A percentile compares a stretch with the other conserved stretches of the same genome.
phyloP scores from a whole-genome alignment of 768 basidiomycete genomes.

The Hydnum rufescens region DNA sequence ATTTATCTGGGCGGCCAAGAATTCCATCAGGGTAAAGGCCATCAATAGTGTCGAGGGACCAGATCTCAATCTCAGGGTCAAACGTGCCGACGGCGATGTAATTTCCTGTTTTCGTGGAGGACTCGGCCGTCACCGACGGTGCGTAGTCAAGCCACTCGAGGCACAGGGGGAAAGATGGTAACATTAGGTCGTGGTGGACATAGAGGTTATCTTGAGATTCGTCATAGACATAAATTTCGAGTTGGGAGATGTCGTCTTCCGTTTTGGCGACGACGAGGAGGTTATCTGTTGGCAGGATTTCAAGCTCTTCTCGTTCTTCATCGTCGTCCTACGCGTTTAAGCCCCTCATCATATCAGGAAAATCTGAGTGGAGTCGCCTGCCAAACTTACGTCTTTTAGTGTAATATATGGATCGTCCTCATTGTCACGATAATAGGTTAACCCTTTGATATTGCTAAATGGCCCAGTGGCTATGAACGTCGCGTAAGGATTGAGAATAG shows the following conservation, averaged over 20 bases:
- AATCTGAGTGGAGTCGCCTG: not conserved
- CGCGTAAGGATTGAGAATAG: not conserved
- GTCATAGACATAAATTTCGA: conserved; percentile 93
- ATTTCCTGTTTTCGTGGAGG: conserved; percentile 30
- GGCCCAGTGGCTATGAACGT: conserved; percentile 27
- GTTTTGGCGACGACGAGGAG: conserved; percentile 86
- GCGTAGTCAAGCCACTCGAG: conserved; percentile 98
- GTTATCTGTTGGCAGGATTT: conserved; percentile 79
- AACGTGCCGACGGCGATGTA: conserved; percentile 94
- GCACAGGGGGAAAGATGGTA: conserved; percentile 92
- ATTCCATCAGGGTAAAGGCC: conserved; percentile 85
- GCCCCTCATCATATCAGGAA: not conserved
- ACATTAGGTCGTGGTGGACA: conserved; percentile 93
- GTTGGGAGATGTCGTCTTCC: conserved; percentile 86
- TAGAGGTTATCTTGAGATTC: conserved; percentile 81
- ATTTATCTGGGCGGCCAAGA: conserved; percentile 74
- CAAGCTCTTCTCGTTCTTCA: conserved; percentile 74
- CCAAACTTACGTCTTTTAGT: conserved; percentile 51
- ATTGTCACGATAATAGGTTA: conserved; percentile 80
- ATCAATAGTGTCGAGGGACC: conserved; percentile 87
- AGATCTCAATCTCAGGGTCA: conserved; percentile 97
- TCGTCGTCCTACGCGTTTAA: conserved; percentile 64
- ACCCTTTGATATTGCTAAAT: conserved; percentile 89
- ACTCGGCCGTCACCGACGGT: conserved; percentile 28
- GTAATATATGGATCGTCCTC: conserved; percentile 95